These are phyloP conservation scores for Lachnellula subtilissima DNA, from an alignment of 2,329 filamentous ascomycete genomes.

Conservation along the genomic window DNA sequence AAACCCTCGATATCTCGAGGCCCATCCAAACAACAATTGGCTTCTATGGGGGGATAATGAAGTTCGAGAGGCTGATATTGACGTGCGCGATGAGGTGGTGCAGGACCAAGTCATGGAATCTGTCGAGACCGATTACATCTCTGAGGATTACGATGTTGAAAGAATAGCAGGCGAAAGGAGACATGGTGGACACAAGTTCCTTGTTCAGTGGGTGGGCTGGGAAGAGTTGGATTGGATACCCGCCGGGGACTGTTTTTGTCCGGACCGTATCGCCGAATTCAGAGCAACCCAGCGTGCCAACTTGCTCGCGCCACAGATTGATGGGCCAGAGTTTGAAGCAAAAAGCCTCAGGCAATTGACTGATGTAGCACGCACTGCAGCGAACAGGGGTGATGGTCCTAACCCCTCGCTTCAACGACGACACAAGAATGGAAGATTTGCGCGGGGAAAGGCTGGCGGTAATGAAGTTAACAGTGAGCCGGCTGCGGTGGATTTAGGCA, in stretches of 20 bases:
- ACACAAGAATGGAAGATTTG: background rate
- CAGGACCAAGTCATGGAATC: background rate
- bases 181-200: background rate
- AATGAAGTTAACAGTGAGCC: background rate
- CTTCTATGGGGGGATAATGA: background rate
- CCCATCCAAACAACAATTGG: background rate
- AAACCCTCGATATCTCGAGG: background rate
- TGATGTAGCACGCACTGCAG: background rate
- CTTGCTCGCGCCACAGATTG: background rate
- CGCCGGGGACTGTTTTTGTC: slow-evolving; percentile 6
- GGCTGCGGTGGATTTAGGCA: background rate
- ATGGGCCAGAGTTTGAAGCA: background rate
- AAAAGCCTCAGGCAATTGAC: background rate
- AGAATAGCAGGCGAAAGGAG: slow-evolving; percentile 1
- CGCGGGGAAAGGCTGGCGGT: background rate
- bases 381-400: background rate
- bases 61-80: background rate
- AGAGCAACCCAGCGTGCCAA: background rate
- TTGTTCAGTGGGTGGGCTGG: slow-evolving; percentile 6
- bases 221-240: slow-evolving; percentile 4
- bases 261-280: slow-evolving; percentile 1
- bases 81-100: background rate
- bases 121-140: background rate
- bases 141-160: slow-evolving; percentile 6
- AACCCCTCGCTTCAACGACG: background rate